Evolutionary conservation across 495 filamentous ascomycete genomes (phyloP).

Genomic region (Trichoderma parareesei): DNA sequence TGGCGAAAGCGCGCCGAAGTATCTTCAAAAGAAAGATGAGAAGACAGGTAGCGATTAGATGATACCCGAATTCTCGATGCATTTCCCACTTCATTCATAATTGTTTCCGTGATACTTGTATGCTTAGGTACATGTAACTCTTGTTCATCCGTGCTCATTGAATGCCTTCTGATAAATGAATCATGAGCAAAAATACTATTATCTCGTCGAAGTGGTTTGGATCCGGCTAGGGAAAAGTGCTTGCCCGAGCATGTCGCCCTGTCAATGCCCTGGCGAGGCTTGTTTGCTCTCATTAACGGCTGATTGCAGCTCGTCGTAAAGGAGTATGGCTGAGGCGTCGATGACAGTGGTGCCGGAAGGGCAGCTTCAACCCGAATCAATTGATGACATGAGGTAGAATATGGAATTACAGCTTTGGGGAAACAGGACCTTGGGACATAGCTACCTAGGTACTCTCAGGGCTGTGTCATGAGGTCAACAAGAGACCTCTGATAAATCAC

Average conservation of each 20-base stretch:
- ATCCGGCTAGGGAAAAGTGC: neutral
- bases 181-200: neutral
- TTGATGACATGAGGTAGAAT: neutral
- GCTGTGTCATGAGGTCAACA: no score
- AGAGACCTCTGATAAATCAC: no score
- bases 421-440: neutral
- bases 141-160: neutral
- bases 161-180: neutral
- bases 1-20: constrained; percentile 19
- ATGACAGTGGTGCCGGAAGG: neutral
- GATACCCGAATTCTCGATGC: neutral
- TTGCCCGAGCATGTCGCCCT: neutral
- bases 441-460: no score
- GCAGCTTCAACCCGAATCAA: neutral
- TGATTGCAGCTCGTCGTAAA: neutral
- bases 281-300: neutral
- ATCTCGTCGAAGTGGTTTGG: neutral
- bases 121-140: neutral
- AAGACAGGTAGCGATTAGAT: neutral
- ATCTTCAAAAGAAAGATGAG: constrained; percentile 10
- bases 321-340: neutral
- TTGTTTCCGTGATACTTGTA: neutral
- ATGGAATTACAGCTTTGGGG: neutral
- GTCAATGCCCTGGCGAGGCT: neutral
- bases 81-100: neutral